Percentiles rank a stretch among this genome's conserved stretches.
phyloP scores from a whole-genome alignment of 139 green algal species.

The Yamagishiella unicocca region DNA sequence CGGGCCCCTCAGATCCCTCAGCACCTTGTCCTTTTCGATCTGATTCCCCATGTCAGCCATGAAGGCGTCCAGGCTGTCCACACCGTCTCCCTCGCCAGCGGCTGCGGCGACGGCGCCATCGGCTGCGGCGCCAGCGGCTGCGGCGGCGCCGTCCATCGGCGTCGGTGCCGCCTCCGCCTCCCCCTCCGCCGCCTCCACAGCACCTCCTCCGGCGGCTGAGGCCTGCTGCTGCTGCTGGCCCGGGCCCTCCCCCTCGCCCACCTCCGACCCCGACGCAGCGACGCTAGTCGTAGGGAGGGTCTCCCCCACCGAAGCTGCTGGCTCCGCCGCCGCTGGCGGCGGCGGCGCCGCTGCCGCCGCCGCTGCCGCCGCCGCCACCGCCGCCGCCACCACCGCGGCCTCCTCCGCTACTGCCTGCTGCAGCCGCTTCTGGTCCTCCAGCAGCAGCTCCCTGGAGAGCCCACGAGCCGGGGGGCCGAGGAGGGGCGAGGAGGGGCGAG shows the following conservation, averaged over 20 bases:
- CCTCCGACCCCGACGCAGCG: constrained; percentile 3
- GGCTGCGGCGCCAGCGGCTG: neutral
- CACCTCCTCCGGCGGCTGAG: too few species aligned
- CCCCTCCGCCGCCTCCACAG: too few species aligned
- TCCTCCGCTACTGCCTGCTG: constrained; percentile 47
- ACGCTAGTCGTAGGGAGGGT: too few species aligned
- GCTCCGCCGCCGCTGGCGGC: neutral
- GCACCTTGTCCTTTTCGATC: constrained; percentile 78
- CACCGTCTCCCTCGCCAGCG: constrained; percentile 42
- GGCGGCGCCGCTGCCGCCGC: too few species aligned
- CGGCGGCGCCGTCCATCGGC: too few species aligned
- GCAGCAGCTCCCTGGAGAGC: constrained; percentile 62
- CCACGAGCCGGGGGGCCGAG: too few species aligned
- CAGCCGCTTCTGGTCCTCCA: constrained; percentile 56
- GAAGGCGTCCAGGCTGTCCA: constrained; percentile 84
- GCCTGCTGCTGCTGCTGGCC: neutral
- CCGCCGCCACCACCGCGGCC: neutral
- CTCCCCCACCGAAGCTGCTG: neutral
- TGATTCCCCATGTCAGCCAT: constrained; percentile 75
- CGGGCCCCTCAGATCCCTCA: neutral
- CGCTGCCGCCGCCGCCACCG: neutral
- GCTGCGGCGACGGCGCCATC: neutral
- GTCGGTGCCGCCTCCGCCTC: neutral
- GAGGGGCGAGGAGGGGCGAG: too few species aligned
- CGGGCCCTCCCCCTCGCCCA: neutral